Base-by-base conservation (phyloP, 306 rosid genomes). In the Bauhinia variegata region DNA sequence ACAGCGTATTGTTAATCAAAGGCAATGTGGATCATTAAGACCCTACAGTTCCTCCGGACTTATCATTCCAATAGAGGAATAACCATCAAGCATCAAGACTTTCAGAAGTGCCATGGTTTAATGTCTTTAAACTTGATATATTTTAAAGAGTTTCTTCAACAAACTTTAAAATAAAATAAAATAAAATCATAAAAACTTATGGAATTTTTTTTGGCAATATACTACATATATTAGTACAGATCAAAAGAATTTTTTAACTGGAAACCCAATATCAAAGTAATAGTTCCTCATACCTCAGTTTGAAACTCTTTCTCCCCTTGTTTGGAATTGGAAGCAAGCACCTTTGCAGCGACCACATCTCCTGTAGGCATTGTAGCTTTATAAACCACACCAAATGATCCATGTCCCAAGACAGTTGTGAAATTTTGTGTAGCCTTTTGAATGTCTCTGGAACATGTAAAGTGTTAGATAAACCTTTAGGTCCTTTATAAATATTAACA, bases 221-320 rank as follows among this genome's bases (percentile, higher is more conserved):
- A n/a, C n/a, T n/a, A n/a, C n/a, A n/a, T n/a, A n/a, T n/a, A n/a
- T n/a, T n/a, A n/a, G n/a, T n/a, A n/a, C n/a, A n/a, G n/a, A n/a
- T n/a, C n/a, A n/a, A n/a, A n/a, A n/a, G n/a, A n/a, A n/a, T n/a
- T 18, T 0, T 18, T 17, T 54, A 32, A 44, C 32, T 47, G 51
- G 28, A 54, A n/a, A 60, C 65, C 60, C 28, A 54, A 37, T 11
- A 67, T 17, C 53, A 55, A 47, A 50, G 48, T 30, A 65, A 64
- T 57, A 55, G 65, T 54, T 65, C 42, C 9, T 30, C 68, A 49
- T 82, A 90, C 99, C 92, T 93, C 99, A 14, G 97, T 93, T 70
- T 90, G 99, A 80, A 93, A 93, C 80, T 93, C 97, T 73, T 65
- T 88, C 72, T 93, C 96, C 74, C 99, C 99, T 75, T 93, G 99